Percentiles rank a stretch among this genome's conserved stretches.
Conservation (phyloP, 2,329 filamentous ascomycete species). For the Periconia sp. region DNA sequence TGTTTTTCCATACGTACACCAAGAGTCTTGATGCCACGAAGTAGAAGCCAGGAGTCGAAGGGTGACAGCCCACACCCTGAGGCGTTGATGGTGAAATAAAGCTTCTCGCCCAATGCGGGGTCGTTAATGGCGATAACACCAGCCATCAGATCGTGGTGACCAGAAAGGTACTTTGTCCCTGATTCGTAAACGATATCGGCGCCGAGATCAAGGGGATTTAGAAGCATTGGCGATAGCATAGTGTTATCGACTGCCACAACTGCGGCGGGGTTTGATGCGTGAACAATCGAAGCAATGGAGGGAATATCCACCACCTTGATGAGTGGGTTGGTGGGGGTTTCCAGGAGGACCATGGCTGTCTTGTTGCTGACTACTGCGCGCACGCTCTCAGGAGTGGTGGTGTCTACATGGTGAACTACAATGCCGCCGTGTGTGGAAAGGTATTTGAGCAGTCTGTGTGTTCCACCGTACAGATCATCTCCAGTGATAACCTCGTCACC, state of each 20-base stretch:
- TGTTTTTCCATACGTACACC: slow-evolving; percentile 99
- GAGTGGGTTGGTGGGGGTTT: slow-evolving; percentile 94
- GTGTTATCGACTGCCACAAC: slow-evolving; percentile 96
- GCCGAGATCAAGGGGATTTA: slow-evolving; percentile 90
- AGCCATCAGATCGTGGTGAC: slow-evolving; percentile 98
- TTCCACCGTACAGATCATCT: slow-evolving; percentile 94
- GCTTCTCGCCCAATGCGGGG: slow-evolving; percentile 74
- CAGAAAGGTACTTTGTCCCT: slow-evolving; percentile 95
- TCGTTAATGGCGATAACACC: slow-evolving; percentile 94
- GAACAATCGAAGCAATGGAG: slow-evolving; percentile 73
- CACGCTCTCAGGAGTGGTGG: slow-evolving; percentile 75
- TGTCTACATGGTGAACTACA: slow-evolving; percentile 93
- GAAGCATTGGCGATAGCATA: slow-evolving; percentile 94
- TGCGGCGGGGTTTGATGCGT: slow-evolving; percentile 74
- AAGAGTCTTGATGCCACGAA: slow-evolving; percentile 94
- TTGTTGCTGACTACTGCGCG: slow-evolving; percentile 69
- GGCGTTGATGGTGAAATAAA: slow-evolving; percentile 96
- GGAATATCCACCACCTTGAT: slow-evolving; percentile 97
- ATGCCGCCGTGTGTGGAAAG: slow-evolving; percentile 88
- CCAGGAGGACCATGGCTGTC: slow-evolving; percentile 92
- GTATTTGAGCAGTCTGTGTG: slow-evolving; percentile 90
- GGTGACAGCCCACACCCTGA: slow-evolving; percentile 92
- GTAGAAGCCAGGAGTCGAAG: slow-evolving; percentile 93
- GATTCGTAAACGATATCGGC: slow-evolving; percentile 97
- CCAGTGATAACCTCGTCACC: slow-evolving; percentile 97